Percentiles rank a stretch among this genome's conserved stretches.
These are phyloP conservation scores for Cochlearia excelsa DNA, from an alignment of 345 rosid genomes.

Conservation along the genomic window DNA sequence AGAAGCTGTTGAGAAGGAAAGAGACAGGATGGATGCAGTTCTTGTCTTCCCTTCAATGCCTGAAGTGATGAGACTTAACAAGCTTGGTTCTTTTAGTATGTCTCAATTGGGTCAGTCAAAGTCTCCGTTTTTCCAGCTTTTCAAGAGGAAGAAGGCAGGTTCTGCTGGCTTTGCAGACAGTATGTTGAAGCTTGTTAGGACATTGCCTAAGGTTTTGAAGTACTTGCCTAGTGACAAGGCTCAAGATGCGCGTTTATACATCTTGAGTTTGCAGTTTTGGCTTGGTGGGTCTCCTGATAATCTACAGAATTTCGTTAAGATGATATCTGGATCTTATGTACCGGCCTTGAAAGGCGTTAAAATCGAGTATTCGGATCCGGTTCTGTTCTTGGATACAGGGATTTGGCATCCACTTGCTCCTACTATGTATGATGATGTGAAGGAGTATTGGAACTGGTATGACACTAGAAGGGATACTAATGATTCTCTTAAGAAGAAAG, in stretches of 20 bases:
- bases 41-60: conserved; percentile 99
- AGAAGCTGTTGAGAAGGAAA: conserved; percentile 84
- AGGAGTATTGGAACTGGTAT: conserved; percentile 95
- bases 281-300: conserved; percentile 98
- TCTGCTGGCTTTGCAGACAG: conserved; percentile 90
- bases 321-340: conserved; percentile 86
- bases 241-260: conserved; percentile 95
- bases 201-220: conserved; percentile 93
- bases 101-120: conserved; percentile 95
- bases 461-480: conserved; percentile 76
- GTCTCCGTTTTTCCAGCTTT: conserved; percentile 87
- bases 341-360: conserved; percentile 76
- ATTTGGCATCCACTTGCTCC: conserved; percentile 99
- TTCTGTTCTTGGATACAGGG: conserved; percentile 82
- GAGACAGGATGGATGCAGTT: conserved; percentile 95
- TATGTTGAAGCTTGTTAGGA: conserved; percentile 93
- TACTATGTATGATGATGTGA: conserved; percentile 87
- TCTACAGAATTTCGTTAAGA: conserved; percentile 87
- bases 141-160: conserved; percentile 88
- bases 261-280: conserved; percentile 96
- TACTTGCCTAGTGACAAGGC: conserved; percentile 97
- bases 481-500: conserved; percentile 59
- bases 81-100: conserved; percentile 95
- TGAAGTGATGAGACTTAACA: conserved; percentile 96
- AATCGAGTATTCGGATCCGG: conserved; percentile 84